Evolutionary conservation across 495 filamentous ascomycete species (phyloP).

Genomic region (Podospora fimiseda): DNA sequence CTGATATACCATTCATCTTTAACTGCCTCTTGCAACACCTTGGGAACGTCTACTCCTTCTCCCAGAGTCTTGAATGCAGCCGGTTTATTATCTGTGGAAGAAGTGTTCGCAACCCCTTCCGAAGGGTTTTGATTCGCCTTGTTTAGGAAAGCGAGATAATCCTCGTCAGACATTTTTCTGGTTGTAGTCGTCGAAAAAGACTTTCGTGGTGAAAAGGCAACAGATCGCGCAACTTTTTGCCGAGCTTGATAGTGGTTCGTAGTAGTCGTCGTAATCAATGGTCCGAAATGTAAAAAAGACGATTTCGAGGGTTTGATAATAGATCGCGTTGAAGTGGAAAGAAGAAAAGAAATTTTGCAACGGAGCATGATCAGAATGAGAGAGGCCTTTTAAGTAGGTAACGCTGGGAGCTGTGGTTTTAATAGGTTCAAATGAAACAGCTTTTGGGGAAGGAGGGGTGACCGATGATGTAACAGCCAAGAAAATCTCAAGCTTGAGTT

Average conservation of each 20-base stretch:
- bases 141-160: slow-evolving; percentile 74
- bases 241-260: background rate
- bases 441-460: no score
- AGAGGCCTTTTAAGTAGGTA: no score
- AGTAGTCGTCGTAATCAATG: background rate
- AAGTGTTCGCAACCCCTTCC: slow-evolving; percentile 34
- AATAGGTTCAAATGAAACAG: no score
- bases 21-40: slow-evolving; percentile 41
- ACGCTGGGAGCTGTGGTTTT: no score
- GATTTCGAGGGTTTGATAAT: no score
- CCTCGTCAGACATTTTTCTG: slow-evolving; percentile 65
- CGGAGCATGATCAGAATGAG: no score
- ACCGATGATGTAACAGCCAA: slow-evolving; percentile 13
- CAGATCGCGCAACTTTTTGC: background rate
- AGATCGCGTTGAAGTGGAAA: background rate
- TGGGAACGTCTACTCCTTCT: slow-evolving; percentile 47
- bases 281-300: no score
- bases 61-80: slow-evolving; percentile 53
- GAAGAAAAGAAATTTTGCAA: background rate
- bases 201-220: background rate
- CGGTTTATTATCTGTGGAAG: no score
- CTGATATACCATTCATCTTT: slow-evolving; percentile 64
- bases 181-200: background rate
- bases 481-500: background rate
- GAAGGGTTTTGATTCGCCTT: slow-evolving; percentile 71